A percentile compares a stretch with the other conserved stretches of the same genome.
These are phyloP conservation scores for Pythium pyrilobum DNA, from an alignment of 352 stramenopile species.

Conservation along the genomic window DNA sequence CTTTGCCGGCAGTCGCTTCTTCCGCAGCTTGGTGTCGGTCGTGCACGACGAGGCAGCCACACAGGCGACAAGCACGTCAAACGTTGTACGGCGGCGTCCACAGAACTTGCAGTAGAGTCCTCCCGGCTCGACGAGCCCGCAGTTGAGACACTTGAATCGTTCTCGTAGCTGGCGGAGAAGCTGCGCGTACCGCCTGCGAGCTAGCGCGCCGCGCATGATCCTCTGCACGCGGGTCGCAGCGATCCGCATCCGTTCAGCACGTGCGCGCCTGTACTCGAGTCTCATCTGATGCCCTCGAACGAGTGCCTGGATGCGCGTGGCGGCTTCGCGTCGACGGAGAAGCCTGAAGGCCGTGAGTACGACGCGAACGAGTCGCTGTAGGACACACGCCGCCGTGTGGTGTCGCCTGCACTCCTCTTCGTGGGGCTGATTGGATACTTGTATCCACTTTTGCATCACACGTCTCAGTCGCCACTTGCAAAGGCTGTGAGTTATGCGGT, in stretches of 20 bases:
- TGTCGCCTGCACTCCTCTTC: not conserved
- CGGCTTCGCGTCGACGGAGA: constrained; percentile 11
- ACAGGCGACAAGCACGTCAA: constrained; percentile 11
- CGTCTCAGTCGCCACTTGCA: not conserved
- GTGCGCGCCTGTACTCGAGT: not conserved
- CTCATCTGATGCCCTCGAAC: constrained; percentile 2
- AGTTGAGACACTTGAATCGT: constrained; percentile 53
- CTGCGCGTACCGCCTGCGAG: constrained; percentile 16
- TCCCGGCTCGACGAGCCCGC: constrained; percentile 46
- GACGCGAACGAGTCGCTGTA: constrained; percentile 20
- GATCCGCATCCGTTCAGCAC: not conserved
- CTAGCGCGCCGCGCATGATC: constrained; percentile 17
- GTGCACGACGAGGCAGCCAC: not conserved
- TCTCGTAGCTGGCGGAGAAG: constrained; percentile 31
- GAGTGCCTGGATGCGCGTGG: constrained; percentile 13
- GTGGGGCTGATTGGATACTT: not conserved
- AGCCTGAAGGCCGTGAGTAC: constrained; percentile 16
- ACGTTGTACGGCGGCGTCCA: constrained; percentile 35
- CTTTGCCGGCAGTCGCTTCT: constrained; percentile 2
- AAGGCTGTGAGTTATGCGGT: too few species aligned
- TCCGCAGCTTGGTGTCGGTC: constrained; percentile 9
- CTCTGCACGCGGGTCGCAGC: constrained; percentile 30
- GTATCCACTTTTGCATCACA: not conserved
- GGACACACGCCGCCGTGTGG: constrained; percentile 7
- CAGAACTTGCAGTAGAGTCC: constrained; percentile 65